Conservation (phyloP, 1,139 yeast species). For the Torulaspora globosa region DNA sequence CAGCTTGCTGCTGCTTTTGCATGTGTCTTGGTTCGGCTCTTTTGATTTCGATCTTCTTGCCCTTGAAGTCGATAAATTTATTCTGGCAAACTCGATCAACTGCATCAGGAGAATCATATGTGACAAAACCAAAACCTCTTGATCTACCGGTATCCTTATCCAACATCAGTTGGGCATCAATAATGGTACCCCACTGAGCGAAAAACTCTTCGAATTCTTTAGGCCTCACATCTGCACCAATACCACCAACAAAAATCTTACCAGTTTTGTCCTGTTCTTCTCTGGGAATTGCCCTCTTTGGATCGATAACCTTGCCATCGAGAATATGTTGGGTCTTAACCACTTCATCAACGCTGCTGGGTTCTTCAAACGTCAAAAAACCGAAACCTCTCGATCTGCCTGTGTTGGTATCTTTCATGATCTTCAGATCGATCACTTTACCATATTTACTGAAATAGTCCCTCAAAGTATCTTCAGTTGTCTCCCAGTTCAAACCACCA, state of each 20-base stretch:
- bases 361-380: conserved; percentile 79
- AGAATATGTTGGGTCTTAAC: conserved; percentile 82
- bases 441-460: conserved; percentile 88
- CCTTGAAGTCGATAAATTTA: conserved; percentile 78
- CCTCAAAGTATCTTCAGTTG: conserved; percentile 79
- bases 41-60: conserved; percentile 90
- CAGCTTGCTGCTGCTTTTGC: conserved; percentile 43
- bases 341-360: conserved; percentile 82
- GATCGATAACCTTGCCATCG: conserved; percentile 96
- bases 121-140: conserved; percentile 96
- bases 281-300: conserved; percentile 95
- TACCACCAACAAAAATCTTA: conserved; percentile 96
- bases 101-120: conserved; percentile 93
- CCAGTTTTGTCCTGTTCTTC: conserved; percentile 98
- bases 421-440: conserved; percentile 81
- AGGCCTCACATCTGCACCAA: conserved; percentile 92
- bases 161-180: conserved; percentile 96
- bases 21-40: conserved; percentile 92
- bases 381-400: conserved; percentile 98
- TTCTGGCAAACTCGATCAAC: conserved; percentile 87
- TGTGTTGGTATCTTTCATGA: conserved; percentile 86
- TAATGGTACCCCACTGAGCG: conserved; percentile 85
- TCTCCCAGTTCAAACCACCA: conserved; percentile 98
- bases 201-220: conserved; percentile 85
- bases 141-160: conserved; percentile 98